These are phyloP conservation scores for Nematocida major DNA, from an alignment of 371 early-diverging fungal species.

Conservation along the genomic window DNA sequence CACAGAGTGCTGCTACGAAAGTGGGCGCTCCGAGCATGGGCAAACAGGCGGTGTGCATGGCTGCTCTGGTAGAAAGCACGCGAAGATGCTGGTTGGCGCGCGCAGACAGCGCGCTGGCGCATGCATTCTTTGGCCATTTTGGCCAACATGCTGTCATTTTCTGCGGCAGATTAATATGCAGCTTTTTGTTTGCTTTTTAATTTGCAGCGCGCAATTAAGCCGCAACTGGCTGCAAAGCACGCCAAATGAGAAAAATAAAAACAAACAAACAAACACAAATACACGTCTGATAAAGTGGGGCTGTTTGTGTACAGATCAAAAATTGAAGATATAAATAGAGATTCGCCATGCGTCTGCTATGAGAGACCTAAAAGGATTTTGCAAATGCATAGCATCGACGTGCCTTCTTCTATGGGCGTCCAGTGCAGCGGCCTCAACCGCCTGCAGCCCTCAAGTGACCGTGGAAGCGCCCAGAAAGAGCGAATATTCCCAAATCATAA, in stretches of 20 bases:
- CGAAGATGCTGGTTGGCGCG: too few relatives aligned
- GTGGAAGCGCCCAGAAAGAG: too few relatives aligned
- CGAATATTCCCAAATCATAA: too few relatives aligned
- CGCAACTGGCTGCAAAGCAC: not conserved
- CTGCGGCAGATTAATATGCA: not conserved
- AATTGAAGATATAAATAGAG: not conserved
- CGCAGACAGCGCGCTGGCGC: too few relatives aligned
- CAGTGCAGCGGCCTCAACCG: not conserved
- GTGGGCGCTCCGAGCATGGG: not conserved
- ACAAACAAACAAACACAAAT: not conserved
- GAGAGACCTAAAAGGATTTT: not conserved
- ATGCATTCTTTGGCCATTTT: too few relatives aligned
- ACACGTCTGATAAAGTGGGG: not conserved
- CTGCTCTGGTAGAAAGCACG: too few relatives aligned
- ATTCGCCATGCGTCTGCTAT: not conserved
- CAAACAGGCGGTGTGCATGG: not conserved
- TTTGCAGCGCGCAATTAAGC: not conserved
- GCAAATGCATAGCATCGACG: not conserved
- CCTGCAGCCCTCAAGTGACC: too few relatives aligned
- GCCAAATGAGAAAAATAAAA: not conserved
- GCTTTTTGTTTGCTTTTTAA: not conserved
- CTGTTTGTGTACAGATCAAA: slow-evolving; percentile 13
- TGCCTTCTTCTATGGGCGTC: not conserved
- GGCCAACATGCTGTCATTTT: not conserved
- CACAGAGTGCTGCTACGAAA: not conserved